These are phyloP conservation scores for Coniosporium tulheliwenetii DNA, from an alignment of 2,329 filamentous ascomycete species.

Conservation along the genomic window DNA sequence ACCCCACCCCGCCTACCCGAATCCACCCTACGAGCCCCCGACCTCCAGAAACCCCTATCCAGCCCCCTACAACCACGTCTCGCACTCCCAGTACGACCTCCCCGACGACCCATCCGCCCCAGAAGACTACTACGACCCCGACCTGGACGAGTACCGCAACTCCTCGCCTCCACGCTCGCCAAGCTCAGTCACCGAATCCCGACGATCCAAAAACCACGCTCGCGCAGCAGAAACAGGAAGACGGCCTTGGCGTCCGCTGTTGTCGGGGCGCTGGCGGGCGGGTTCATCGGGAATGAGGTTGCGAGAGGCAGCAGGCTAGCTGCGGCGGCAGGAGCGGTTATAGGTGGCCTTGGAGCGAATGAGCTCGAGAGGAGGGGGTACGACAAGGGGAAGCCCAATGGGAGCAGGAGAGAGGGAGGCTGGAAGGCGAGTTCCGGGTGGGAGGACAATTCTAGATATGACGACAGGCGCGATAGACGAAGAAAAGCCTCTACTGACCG, in stretches of 20 bases:
- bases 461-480: not conserved
- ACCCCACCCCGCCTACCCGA: too few relatives aligned
- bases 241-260: conserved; percentile 4
- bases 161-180: too few relatives aligned
- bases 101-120: too few relatives aligned
- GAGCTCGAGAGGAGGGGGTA: conserved; percentile 7
- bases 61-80: too few relatives aligned
- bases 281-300: conserved; percentile 11
- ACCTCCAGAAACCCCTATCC: too few relatives aligned
- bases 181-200: not conserved
- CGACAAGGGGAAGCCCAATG: not conserved
- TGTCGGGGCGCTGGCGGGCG: conserved; percentile 14
- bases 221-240: conserved; percentile 8
- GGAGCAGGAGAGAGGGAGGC: not conserved
- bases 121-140: too few relatives aligned
- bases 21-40: too few relatives aligned
- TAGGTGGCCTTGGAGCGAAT: conserved; percentile 14
- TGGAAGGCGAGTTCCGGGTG: not conserved
- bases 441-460: not conserved
- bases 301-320: conserved; percentile 10
- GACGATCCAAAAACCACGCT: not conserved
- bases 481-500: too few relatives aligned
- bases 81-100: too few relatives aligned
- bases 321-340: conserved; percentile 10
- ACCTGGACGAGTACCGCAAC: too few relatives aligned